Evolutionary conservation across 257 asterid genomes (phyloP).

Genomic region (Apocynum venetum): DNA sequence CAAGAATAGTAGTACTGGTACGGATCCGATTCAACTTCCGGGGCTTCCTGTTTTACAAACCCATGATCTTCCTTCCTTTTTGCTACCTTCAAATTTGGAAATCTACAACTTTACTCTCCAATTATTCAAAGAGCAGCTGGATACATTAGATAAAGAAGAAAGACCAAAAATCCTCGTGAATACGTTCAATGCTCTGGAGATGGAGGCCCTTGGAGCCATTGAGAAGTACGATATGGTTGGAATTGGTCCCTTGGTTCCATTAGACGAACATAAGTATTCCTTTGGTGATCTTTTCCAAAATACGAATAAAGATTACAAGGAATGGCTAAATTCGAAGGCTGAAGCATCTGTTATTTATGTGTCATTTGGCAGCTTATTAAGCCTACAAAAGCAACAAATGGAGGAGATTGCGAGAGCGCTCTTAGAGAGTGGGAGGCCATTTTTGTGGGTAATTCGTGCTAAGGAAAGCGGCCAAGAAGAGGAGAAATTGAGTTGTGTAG

Average conservation of each 20-base stretch:
- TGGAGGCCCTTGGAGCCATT: conserved; percentile 18
- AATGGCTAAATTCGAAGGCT: conserved; percentile 29
- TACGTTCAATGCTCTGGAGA: conserved; percentile 28
- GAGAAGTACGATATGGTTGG: conserved; percentile 25
- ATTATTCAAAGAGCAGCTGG: conserved; percentile 27
- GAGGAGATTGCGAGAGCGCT: conserved; percentile 27
- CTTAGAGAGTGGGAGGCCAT: conserved; percentile 18
- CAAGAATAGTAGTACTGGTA: not conserved
- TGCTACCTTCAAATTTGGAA: conserved; percentile 19
- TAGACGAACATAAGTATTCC: not conserved
- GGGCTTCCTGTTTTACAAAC: conserved; percentile 23
- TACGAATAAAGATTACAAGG: conserved; percentile 9
- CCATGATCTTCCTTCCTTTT: conserved; percentile 36
- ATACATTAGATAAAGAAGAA: conserved; percentile 19
- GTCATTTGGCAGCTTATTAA: conserved; percentile 31
- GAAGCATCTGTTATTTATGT: conserved; percentile 26
- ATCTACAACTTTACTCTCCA: not conserved
- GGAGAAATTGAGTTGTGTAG: conserved; percentile 19
- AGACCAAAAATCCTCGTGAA: conserved; percentile 23
- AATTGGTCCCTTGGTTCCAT: conserved; percentile 36
- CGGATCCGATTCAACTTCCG: conserved; percentile 29
- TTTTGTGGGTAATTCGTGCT: conserved; percentile 36
- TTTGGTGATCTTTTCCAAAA: conserved; percentile 19
- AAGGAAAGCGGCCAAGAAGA: not conserved
- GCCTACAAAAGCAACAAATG: conserved; percentile 18